phyloP scores from a whole-genome alignment of 305 asterid genomes.

The Fraxinus ornus region DNA sequence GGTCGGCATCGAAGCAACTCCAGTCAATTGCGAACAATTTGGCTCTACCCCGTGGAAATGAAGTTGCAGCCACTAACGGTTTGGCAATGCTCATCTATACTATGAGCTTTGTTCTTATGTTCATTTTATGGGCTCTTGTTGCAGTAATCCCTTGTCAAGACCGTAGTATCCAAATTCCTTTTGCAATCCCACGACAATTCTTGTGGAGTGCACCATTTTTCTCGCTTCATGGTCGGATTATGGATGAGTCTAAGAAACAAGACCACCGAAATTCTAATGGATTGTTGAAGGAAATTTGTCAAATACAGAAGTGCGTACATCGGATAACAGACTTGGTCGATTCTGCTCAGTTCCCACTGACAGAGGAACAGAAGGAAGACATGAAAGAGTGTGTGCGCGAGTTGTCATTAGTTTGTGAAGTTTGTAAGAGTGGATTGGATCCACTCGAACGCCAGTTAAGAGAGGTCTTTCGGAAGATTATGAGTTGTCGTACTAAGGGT shows the following conservation, averaged over 20 bases:
- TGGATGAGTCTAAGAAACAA: slow-evolving; percentile 68
- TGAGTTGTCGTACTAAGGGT: slow-evolving; percentile 72
- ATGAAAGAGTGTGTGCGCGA: slow-evolving; percentile 41
- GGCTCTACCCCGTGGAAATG: slow-evolving; percentile 63
- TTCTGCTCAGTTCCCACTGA: slow-evolving; percentile 65
- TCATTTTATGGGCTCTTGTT: slow-evolving; percentile 79
- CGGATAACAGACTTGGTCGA: slow-evolving; percentile 72
- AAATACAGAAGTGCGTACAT: slow-evolving; percentile 58
- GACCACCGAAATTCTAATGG: slow-evolving; percentile 62
- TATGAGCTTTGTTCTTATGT: slow-evolving; percentile 75
- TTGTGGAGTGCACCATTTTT: slow-evolving; percentile 62
- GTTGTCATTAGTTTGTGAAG: slow-evolving; percentile 51
- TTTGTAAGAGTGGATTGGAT: slow-evolving; percentile 52
- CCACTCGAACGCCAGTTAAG: slow-evolving; percentile 70
- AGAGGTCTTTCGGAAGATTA: slow-evolving; percentile 67
- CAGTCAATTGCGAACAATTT: slow-evolving; percentile 62
- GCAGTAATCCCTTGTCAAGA: slow-evolving; percentile 94
- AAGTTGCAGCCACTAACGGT: slow-evolving; percentile 65
- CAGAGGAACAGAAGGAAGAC: slow-evolving; percentile 61
- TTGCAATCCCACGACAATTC: slow-evolving; percentile 67
- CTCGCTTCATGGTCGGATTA: slow-evolving; percentile 59
- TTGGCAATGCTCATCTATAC: slow-evolving; percentile 55
- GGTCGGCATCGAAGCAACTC: slow-evolving; percentile 97
- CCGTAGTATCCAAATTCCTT: slow-evolving; percentile 58
- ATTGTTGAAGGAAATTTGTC: slow-evolving; percentile 60